phyloP scores from a whole-genome alignment of 148 eudicot genomes.

The Silene latifolia region DNA sequence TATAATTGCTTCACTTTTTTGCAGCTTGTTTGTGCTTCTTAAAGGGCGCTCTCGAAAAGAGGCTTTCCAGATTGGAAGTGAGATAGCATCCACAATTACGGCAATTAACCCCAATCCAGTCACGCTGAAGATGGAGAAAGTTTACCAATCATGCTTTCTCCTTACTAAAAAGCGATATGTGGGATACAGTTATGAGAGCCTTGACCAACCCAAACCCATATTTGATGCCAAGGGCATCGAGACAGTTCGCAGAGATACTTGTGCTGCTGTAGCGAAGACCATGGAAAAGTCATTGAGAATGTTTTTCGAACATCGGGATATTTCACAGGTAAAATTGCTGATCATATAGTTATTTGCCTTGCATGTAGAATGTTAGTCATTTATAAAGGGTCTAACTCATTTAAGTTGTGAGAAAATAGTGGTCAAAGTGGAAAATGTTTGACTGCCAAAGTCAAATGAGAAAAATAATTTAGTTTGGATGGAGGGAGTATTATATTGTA shows the following conservation, averaged over 20 bases:
- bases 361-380: not conserved
- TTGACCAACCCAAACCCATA: constrained; percentile 59
- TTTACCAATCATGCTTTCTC: constrained; percentile 88
- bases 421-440: too few relatives aligned
- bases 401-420: too few relatives aligned
- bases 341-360: not conserved
- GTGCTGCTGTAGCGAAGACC: constrained; percentile 85
- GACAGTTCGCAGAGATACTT: constrained; percentile 93
- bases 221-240: constrained; percentile 99
- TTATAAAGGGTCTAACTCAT: too few relatives aligned
- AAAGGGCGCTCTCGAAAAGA: constrained; percentile 71
- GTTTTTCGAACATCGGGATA: constrained; percentile 62
- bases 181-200: constrained; percentile 86
- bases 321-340: constrained; percentile 47
- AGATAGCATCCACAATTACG: constrained; percentile 75
- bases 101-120: constrained; percentile 83
- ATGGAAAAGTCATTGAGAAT: constrained; percentile 80
- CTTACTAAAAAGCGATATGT: constrained; percentile 95
- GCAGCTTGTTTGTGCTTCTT: constrained; percentile 94
- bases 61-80: constrained; percentile 69
- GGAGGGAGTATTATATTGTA: not conserved
- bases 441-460: not conserved
- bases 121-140: constrained; percentile 91
- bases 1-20: constrained; percentile 19
- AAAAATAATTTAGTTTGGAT: not conserved